Base-by-base conservation (phyloP, 352 stramenopile species). In the Phytophthora foliorum region DNA sequence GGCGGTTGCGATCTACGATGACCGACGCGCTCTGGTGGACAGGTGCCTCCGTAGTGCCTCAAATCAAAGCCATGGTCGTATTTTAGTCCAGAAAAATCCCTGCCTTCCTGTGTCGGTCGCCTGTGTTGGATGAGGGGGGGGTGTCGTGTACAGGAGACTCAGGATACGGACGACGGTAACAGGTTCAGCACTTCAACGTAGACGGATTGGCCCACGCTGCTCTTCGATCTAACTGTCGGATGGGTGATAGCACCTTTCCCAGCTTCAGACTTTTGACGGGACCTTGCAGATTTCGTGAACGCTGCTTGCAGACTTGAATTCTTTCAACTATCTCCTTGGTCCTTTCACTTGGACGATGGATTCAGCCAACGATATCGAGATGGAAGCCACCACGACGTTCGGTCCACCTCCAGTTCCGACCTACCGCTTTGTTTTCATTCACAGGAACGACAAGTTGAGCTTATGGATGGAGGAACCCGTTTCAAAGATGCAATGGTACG, bases 1-100 rank as follows among this genome's bases (percentile, higher is more conserved):
- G 29, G 8, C 29, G 8, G 29, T 34, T 34, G 29, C 48, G 39
- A 34, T 58, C 57, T 50, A 67, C 68, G 58, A 72, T 57, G 72
- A 68, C 66, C 46, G 48, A 16, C 50, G 50, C 32, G 50, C 41
- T 16, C 8, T 54, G n/a, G 25, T 36, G 56, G 34, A 68, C 42
- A 63, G 67, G 67, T 39, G 50, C 29, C 46, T 65, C 61, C 36
- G 51, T 72, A 69, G 51, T 73, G 71, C 75, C 63, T 57, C 38
- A 76, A 82, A 82, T 78, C 63, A 79, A 84, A 80, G 77, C 77
- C 71, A 79, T 77, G 74, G 74, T 81, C 74, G 73, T 79, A 79
- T 85, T 85, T 77, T 82, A 81, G 74, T 81, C 69, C 72, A 68
- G 55, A 81, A 78, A 69, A 9, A 27, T 2, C 16, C 19, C 1